A percentile compares a stretch with the other conserved stretches of the same genome.
phyloP scores from a whole-genome alignment of 371 early-diverging fungal species.

The Apophysomyces variabilis region DNA sequence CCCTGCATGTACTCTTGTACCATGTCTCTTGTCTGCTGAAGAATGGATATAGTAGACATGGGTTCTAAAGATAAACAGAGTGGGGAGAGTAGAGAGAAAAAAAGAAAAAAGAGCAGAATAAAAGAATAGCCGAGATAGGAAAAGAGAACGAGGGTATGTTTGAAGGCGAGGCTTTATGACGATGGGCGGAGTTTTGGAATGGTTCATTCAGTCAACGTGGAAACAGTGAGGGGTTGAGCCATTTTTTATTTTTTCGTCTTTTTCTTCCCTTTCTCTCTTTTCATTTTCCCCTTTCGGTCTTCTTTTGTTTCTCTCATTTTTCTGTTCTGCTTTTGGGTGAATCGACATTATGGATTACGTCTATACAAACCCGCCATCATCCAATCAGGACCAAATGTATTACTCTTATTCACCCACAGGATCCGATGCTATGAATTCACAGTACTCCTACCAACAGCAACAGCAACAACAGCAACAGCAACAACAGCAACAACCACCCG shows the following conservation, averaged over 20 bases:
- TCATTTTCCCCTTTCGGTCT: background rate
- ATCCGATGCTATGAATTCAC: constrained; percentile 16
- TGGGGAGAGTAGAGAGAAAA: background rate
- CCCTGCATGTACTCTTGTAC: constrained; percentile 69
- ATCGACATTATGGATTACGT: constrained; percentile 24
- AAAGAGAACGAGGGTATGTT: background rate
- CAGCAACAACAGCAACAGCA: constrained; percentile 24
- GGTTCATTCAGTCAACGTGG: constrained; percentile 3
- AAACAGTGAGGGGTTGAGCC: constrained; percentile 10
- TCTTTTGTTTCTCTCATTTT: background rate
- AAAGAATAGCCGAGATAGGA: too few species aligned
- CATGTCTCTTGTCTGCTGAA: constrained; percentile 50
- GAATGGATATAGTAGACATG: constrained; percentile 16
- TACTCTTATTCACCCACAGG: constrained; percentile 16
- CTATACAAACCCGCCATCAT: constrained; percentile 25
- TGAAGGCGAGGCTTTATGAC: background rate
- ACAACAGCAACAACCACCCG: constrained; percentile 19
- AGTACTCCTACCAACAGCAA: constrained; percentile 30
- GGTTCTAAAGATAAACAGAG: background rate
- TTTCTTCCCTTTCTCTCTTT: constrained; percentile 9
- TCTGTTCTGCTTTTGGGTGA: background rate
- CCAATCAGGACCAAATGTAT: constrained; percentile 20
- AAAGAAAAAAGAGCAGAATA: background rate
- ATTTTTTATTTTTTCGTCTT: background rate
- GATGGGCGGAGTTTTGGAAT: background rate